These are phyloP conservation scores for Caloboletus inedulis DNA, from an alignment of 1,284 basidiomycete genomes.

Conservation along the genomic window DNA sequence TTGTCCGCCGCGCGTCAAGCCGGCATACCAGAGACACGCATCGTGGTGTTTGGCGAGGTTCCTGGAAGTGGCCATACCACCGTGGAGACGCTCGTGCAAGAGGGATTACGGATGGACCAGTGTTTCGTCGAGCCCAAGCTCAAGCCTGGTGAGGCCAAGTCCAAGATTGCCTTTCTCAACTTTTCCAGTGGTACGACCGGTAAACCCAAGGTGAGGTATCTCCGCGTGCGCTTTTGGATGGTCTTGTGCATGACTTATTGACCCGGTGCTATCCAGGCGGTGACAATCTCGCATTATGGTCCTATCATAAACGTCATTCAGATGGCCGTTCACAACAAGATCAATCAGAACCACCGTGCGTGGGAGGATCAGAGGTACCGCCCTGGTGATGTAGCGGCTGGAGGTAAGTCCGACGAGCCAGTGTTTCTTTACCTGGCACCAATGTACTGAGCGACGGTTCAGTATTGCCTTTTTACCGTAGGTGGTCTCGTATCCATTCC, in stretches of 20 bases:
- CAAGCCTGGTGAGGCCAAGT: conserved; percentile 59
- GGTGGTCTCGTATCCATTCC: conserved; percentile 13
- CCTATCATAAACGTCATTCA: conserved; percentile 60
- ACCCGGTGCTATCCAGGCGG: conserved; percentile 42
- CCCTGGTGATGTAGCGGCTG: conserved; percentile 54
- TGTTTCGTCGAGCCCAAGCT: conserved; percentile 45
- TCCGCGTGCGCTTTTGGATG: not conserved
- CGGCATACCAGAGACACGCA: conserved; percentile 48
- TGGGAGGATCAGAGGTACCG: conserved; percentile 43
- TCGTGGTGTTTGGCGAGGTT: conserved; percentile 49
- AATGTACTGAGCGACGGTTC: conserved; percentile 16
- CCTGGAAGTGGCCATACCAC: conserved; percentile 25
- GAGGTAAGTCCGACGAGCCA: conserved; percentile 37
- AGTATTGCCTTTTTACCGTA: conserved; percentile 39
- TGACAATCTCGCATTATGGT: conserved; percentile 59
- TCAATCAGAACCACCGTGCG: conserved; percentile 38
- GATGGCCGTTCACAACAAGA: conserved; percentile 45
- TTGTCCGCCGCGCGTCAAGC: conserved; percentile 52
- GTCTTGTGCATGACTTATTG: not conserved
- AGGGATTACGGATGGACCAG: conserved; percentile 35
- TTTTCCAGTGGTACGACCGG: conserved; percentile 75
- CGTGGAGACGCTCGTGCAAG: conserved; percentile 38
- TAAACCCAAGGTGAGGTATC: conserved; percentile 49
- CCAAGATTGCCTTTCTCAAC: conserved; percentile 68
- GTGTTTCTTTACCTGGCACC: conserved; percentile 3